A percentile compares a stretch with the other conserved stretches of the same genome.
Evolutionary conservation across 306 rosid species (phyloP).

Genomic region (Mimosa bimucronata): DNA sequence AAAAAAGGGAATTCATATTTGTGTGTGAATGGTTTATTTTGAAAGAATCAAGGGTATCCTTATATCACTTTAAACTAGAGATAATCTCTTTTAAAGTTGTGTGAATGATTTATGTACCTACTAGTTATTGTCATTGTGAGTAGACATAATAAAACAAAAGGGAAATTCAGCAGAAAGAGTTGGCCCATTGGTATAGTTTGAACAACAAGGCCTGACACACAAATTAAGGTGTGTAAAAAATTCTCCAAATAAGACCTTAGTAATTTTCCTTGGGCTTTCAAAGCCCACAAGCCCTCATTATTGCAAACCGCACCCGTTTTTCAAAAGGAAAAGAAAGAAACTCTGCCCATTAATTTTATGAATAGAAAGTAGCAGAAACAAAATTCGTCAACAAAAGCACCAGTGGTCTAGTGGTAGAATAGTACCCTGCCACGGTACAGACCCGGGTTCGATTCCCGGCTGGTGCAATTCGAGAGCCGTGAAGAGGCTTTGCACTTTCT

Average conservation of each 20-base stretch:
- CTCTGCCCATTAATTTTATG: no score
- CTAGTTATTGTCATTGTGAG: no score
- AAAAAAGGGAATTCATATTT: no score
- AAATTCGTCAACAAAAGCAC: neutral
- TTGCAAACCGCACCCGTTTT: no score
- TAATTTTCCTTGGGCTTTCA: neutral
- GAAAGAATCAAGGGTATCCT: no score
- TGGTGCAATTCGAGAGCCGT: conserved; percentile 22
- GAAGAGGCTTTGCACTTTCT: neutral
- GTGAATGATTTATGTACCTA: no score
- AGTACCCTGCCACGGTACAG: conserved; percentile 47
- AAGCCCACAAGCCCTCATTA: neutral
- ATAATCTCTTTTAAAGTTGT: no score
- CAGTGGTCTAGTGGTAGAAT: conserved; percentile 49
- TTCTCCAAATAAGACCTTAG: neutral
- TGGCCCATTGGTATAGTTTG: neutral
- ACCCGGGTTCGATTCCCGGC: conserved; percentile 48
- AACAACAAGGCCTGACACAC: neutral
- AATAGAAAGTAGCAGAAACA: no score
- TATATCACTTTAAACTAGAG: no score
- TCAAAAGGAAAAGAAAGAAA: neutral
- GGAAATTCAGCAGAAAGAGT: neutral
- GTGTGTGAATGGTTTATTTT: no score
- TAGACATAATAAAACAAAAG: no score
- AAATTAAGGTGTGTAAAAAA: neutral